These are phyloP conservation scores for Mycena capillaripes DNA, from an alignment of 768 basidiomycete genomes.

Conservation along the genomic window DNA sequence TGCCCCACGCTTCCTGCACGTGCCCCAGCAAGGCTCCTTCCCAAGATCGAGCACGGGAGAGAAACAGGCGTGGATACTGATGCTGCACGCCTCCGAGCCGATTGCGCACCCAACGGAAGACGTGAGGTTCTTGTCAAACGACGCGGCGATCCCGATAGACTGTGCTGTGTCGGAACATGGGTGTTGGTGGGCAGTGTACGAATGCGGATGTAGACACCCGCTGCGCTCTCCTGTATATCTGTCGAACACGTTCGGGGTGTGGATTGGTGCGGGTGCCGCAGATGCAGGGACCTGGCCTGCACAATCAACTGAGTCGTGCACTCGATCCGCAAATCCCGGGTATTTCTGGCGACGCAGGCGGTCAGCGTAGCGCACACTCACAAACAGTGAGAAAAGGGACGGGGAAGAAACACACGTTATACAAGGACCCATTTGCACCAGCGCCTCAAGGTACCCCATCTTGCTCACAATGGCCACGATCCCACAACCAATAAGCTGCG, in stretches of 20 bases:
- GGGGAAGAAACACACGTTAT: slow-evolving; percentile 81
- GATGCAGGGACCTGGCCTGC: too few species aligned
- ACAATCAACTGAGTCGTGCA: too few species aligned
- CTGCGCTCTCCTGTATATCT: too few species aligned
- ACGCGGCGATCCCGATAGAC: slow-evolving; percentile 40
- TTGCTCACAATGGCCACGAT: slow-evolving; percentile 97
- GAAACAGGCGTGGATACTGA: slow-evolving; percentile 43
- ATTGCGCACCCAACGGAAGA: slow-evolving; percentile 42
- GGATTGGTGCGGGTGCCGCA: too few species aligned
- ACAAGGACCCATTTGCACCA: slow-evolving; percentile 95
- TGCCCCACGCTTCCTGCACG: slow-evolving; percentile 43
- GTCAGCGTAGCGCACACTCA: not conserved
- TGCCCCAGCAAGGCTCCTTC: slow-evolving; percentile 45
- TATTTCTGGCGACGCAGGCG: slow-evolving; percentile 84
- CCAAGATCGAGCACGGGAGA: slow-evolving; percentile 43
- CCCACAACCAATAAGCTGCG: slow-evolving; percentile 93
- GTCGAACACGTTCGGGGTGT: too few species aligned
- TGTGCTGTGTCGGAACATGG: slow-evolving; percentile 45
- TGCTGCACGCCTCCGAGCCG: slow-evolving; percentile 40
- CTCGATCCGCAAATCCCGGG: slow-evolving; percentile 92
- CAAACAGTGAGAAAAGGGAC: not conserved
- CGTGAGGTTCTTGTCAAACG: slow-evolving; percentile 40
- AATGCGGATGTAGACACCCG: too few species aligned
- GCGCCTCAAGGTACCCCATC: slow-evolving; percentile 93
- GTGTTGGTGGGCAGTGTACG: too few species aligned